phyloP scores from a whole-genome alignment of 2,329 filamentous ascomycete species.

The Phaeosphaeriaceae sp. region DNA sequence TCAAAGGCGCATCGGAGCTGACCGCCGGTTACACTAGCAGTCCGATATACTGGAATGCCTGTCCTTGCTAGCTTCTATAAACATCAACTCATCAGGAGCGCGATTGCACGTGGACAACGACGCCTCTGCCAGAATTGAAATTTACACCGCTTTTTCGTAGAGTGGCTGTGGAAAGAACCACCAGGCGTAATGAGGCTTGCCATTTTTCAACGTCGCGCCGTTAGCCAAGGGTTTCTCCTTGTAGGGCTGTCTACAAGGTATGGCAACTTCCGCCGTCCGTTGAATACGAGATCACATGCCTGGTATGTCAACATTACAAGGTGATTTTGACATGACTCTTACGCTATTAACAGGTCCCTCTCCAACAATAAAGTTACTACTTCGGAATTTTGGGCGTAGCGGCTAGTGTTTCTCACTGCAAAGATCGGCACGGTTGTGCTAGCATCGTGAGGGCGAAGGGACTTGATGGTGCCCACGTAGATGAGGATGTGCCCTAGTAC shows the following conservation, averaged over 20 bases:
- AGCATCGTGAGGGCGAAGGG: neutral
- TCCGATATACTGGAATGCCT: neutral
- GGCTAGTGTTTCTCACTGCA: neutral
- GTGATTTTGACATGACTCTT: slow-evolving; percentile 1
- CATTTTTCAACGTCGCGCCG: neutral
- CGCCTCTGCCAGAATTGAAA: neutral
- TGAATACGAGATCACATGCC: slow-evolving; percentile 4
- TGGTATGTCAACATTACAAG: neutral
- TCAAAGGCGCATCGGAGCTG: neutral
- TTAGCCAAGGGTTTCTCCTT: neutral
- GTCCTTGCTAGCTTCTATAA: neutral
- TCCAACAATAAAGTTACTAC: neutral
- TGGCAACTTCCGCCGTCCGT: neutral
- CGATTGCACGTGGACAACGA: neutral
- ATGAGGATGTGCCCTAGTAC: neutral
- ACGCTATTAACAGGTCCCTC: neutral
- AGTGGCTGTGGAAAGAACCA: slow-evolving; percentile 6
- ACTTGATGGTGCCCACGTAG: neutral
- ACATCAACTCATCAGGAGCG: neutral
- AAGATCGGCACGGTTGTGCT: neutral
- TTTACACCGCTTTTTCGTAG: neutral
- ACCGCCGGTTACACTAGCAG: neutral
- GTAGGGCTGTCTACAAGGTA: slow-evolving; percentile 2
- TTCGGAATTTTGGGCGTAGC: slow-evolving; percentile 7
- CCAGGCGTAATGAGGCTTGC: slow-evolving; percentile 4